Evolutionary conservation across 345 rosid genomes (phyloP).

Genomic region (Clarkia xantiana): DNA sequence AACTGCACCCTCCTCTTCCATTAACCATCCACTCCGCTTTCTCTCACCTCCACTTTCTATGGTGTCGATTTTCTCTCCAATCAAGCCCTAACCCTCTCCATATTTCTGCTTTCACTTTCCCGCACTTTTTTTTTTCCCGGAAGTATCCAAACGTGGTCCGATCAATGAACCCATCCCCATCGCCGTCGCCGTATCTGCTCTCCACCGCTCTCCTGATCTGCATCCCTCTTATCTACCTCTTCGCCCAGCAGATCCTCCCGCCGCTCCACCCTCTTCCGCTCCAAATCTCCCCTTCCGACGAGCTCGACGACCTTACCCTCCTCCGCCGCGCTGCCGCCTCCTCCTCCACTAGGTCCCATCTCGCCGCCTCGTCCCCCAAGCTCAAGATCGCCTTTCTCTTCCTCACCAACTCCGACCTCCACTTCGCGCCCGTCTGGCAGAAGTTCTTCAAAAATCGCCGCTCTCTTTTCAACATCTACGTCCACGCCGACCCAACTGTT

Average conservation of each 20-base stretch:
- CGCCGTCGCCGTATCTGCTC: constrained; percentile 1
- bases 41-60: too few species aligned
- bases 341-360: constrained; percentile 27
- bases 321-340: constrained; percentile 28
- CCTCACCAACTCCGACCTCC: constrained; percentile 81
- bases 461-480: constrained; percentile 55
- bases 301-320: constrained; percentile 54
- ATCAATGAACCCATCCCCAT: too few species aligned
- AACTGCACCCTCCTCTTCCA: too few species aligned
- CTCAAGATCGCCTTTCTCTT: constrained; percentile 84
- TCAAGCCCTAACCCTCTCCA: too few species aligned
- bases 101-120: too few species aligned
- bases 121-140: too few species aligned
- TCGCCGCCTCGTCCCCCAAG: constrained; percentile 32
- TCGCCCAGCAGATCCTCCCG: constrained; percentile 18
- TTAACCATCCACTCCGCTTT: too few species aligned
- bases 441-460: constrained; percentile 32
- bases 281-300: constrained; percentile 64
- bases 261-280: constrained; percentile 32
- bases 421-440: constrained; percentile 75
- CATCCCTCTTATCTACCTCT: constrained; percentile 39
- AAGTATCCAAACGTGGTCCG: too few species aligned
- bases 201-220: constrained; percentile 17
- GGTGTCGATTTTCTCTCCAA: too few species aligned
- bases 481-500: constrained; percentile 74